Percentiles rank a stretch among this genome's conserved stretches.
These are phyloP conservation scores for Diplodia seriata DNA, from an alignment of 2,329 filamentous ascomycete genomes.

Conservation along the genomic window DNA sequence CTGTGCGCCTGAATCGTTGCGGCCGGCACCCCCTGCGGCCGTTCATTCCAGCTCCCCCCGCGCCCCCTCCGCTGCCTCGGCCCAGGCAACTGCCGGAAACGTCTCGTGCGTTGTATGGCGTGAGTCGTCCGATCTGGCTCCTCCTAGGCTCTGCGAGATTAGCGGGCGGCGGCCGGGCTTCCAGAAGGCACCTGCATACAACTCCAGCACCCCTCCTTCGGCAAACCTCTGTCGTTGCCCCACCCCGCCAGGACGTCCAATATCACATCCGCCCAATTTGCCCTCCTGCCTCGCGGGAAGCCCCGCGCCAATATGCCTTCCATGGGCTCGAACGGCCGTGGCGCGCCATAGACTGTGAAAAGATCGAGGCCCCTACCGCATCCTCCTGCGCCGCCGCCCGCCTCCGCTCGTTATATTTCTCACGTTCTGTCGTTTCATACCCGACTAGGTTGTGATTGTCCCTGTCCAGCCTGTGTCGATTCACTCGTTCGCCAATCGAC, in stretches of 20 bases:
- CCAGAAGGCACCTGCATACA: slow-evolving; percentile 11
- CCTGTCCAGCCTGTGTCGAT: slow-evolving; percentile 6
- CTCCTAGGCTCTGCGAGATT: slow-evolving; percentile 23
- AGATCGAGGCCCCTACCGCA: slow-evolving; percentile 18
- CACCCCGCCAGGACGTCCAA: slow-evolving; percentile 24
- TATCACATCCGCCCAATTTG: slow-evolving; percentile 19
- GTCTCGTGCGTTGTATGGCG: neutral
- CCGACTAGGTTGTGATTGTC: slow-evolving; percentile 24
- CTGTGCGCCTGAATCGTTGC: slow-evolving; percentile 4
- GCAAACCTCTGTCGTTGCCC: slow-evolving; percentile 23
- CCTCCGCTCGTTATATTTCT: slow-evolving; percentile 22
- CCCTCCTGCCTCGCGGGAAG: slow-evolving; percentile 2
- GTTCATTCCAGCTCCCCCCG: neutral
- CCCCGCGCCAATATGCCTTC: slow-evolving; percentile 10
- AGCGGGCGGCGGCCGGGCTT: slow-evolving; percentile 14
- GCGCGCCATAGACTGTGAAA: slow-evolving; percentile 15
- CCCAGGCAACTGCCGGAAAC: slow-evolving; percentile 4
- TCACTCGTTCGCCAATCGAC: slow-evolving; percentile 7
- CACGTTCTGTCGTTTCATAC: slow-evolving; percentile 28
- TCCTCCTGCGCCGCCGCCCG: slow-evolving; percentile 4
- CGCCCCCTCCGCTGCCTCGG: neutral
- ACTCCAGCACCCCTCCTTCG: slow-evolving; percentile 3
- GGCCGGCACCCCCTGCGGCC: neutral
- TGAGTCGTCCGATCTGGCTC: slow-evolving; percentile 17
- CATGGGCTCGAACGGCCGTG: neutral